These are phyloP conservation scores for Handroanthus guayacan DNA, from an alignment of 257 asterid genomes.

Conservation along the genomic window DNA sequence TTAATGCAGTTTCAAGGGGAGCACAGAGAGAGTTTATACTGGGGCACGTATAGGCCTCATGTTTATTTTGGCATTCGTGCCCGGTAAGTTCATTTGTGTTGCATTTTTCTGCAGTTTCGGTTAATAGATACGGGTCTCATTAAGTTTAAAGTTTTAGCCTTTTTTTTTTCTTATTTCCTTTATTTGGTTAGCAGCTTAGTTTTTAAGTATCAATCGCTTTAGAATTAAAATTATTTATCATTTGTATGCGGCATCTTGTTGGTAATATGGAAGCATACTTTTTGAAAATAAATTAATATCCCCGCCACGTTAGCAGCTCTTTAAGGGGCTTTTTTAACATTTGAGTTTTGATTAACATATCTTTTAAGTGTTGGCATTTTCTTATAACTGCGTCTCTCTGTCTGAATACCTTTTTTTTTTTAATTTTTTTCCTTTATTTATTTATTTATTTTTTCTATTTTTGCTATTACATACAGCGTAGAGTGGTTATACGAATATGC, in stretches of 20 bases:
- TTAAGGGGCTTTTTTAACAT: background rate
- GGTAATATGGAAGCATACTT: background rate
- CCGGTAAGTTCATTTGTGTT: slow-evolving; percentile 50
- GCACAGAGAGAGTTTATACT: slow-evolving; percentile 91
- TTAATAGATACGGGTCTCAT: background rate
- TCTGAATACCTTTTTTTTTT: background rate
- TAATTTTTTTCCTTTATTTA: too few species aligned
- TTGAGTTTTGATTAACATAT: background rate
- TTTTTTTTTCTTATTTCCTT: background rate
- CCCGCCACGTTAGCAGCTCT: background rate
- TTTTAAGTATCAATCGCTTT: slow-evolving; percentile 6
- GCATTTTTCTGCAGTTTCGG: slow-evolving; percentile 12
- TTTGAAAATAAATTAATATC: background rate
- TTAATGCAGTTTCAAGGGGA: slow-evolving; percentile 85
- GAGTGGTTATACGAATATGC: slow-evolving; percentile 25
- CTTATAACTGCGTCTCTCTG: background rate
- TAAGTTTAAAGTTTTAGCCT: too few species aligned
- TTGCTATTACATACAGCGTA: background rate
- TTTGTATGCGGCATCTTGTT: background rate
- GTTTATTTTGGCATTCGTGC: slow-evolving; percentile 95
- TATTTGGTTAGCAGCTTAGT: background rate
- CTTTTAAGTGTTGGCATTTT: background rate
- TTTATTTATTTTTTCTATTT: background rate
- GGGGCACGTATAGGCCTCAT: slow-evolving; percentile 99
- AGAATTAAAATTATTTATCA: background rate